Percentiles rank a stretch among this genome's conserved stretches.
Evolutionary conservation across 2,329 filamentous ascomycete species (phyloP).

Genomic region (Lecanicillium sp.): DNA sequence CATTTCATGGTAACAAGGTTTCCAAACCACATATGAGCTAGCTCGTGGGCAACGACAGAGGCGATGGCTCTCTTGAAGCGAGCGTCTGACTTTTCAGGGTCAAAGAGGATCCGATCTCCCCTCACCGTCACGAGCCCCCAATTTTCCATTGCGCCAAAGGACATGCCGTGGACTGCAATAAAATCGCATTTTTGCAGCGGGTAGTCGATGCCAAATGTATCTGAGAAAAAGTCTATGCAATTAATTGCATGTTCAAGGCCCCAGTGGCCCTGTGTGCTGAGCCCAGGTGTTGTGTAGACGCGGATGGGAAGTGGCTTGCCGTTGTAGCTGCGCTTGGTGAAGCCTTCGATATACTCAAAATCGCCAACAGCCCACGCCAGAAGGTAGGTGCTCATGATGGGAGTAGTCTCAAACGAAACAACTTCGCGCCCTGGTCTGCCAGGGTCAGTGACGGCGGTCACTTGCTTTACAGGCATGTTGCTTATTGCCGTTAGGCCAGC

Average conservation of each 20-base stretch:
- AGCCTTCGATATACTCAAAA: conserved; percentile 91
- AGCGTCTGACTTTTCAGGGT: conserved; percentile 83
- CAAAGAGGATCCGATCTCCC: conserved; percentile 91
- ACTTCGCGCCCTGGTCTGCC: conserved; percentile 60
- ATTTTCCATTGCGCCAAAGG: conserved; percentile 82
- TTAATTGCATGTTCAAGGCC: conserved; percentile 86
- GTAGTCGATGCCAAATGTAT: conserved; percentile 88
- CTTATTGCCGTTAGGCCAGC: conserved; percentile 81
- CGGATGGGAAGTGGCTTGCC: conserved; percentile 86
- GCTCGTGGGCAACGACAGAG: conserved; percentile 95
- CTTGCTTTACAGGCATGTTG: conserved; percentile 86
- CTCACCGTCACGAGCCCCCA: conserved; percentile 95
- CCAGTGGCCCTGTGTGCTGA: conserved; percentile 84
- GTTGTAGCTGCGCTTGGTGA: conserved; percentile 83
- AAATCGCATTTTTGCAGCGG: conserved; percentile 87
- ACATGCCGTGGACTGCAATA: conserved; percentile 89
- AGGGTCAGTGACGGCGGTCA: too few species aligned
- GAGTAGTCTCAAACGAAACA: conserved; percentile 77
- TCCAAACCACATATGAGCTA: conserved; percentile 94
- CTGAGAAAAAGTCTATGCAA: conserved; percentile 92
- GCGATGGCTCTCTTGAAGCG: conserved; percentile 89
- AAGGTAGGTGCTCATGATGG: conserved; percentile 86
- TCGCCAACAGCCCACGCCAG: conserved; percentile 93
- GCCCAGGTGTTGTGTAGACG: conserved; percentile 90
- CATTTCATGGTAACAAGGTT: conserved; percentile 95